Conservation (phyloP, 208 protist species). For the Angomonas ambiguus region DNA sequence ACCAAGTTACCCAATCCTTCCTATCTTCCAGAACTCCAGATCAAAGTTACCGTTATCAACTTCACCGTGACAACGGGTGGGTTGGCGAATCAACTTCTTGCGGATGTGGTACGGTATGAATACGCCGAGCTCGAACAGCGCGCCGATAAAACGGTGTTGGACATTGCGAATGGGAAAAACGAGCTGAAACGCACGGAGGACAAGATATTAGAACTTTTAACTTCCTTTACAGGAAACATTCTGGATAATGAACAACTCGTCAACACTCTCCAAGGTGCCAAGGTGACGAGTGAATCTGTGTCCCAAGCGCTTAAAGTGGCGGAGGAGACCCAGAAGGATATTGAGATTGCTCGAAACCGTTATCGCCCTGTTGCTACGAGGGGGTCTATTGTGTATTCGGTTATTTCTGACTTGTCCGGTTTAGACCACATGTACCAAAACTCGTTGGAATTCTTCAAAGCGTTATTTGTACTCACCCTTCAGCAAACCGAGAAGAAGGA, state of each 20-base stretch:
- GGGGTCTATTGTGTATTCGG: conserved; percentile 93
- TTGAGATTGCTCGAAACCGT: conserved; percentile 88
- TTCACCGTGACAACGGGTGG: conserved; percentile 93
- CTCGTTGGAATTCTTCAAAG: conserved; percentile 91
- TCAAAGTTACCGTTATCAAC: conserved; percentile 92
- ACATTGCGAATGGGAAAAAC: conserved; percentile 93
- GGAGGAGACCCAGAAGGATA: conserved; percentile 93
- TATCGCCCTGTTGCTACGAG: conserved; percentile 93
- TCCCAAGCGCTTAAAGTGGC: conserved; percentile 84
- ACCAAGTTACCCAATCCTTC: conserved; percentile 94
- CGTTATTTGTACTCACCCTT: conserved; percentile 89
- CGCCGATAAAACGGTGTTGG: conserved; percentile 89
- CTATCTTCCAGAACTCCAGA: conserved; percentile 95
- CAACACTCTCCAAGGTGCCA: conserved; percentile 91
- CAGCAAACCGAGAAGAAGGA: conserved; percentile 78
- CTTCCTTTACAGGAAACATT: conserved; percentile 93
- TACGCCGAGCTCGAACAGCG: conserved; percentile 90
- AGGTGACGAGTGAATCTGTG: conserved; percentile 91
- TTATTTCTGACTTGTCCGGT: conserved; percentile 85
- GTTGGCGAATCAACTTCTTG: conserved; percentile 92
- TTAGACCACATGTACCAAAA: conserved; percentile 95
- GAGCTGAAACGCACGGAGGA: conserved; percentile 93
- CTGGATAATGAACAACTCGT: conserved; percentile 96
- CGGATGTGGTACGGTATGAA: conserved; percentile 90
- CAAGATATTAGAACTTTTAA: conserved; percentile 91